These are phyloP conservation scores for Diaporthe sp. DNA, from an alignment of 2,329 filamentous ascomycete genomes.

Conservation along the genomic window DNA sequence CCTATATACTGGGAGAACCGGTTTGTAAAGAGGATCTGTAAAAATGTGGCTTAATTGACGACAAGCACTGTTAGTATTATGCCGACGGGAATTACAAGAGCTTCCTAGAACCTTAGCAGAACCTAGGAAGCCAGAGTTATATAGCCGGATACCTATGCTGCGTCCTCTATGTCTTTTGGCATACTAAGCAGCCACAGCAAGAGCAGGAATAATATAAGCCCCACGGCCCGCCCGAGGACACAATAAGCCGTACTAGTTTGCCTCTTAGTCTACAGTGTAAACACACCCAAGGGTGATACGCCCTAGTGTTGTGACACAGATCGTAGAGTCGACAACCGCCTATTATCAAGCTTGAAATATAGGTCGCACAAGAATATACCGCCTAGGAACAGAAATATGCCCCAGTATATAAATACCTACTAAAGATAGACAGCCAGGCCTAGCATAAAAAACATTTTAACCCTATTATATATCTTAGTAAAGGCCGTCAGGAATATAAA, in stretches of 20 bases:
- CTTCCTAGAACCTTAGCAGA: constrained; percentile 2
- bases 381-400: constrained; percentile 43
- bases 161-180: constrained; percentile 2
- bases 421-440: constrained; percentile 40
- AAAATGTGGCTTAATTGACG: constrained; percentile 20
- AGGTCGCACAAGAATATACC: constrained; percentile 47
- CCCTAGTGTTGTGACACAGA: not conserved
- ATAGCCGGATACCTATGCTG: not conserved
- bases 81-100: not conserved
- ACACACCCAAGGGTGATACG: not conserved
- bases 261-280: not conserved
- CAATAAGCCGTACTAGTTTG: not conserved
- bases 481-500: constrained; percentile 47
- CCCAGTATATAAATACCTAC: constrained; percentile 41
- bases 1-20: constrained; percentile 33
- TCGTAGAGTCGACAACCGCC: not conserved
- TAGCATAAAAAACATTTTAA: constrained; percentile 37
- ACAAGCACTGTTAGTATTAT: constrained; percentile 19
- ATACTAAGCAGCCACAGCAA: constrained; percentile 32
- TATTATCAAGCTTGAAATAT: constrained; percentile 39
- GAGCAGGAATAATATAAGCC: constrained; percentile 4
- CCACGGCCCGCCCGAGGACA: not conserved
- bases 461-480: constrained; percentile 37
- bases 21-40: constrained; percentile 32
- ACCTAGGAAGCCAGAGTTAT: not conserved